Base-by-base conservation (phyloP, 1,139 yeast species). In the Fermentozyma sake region DNA sequence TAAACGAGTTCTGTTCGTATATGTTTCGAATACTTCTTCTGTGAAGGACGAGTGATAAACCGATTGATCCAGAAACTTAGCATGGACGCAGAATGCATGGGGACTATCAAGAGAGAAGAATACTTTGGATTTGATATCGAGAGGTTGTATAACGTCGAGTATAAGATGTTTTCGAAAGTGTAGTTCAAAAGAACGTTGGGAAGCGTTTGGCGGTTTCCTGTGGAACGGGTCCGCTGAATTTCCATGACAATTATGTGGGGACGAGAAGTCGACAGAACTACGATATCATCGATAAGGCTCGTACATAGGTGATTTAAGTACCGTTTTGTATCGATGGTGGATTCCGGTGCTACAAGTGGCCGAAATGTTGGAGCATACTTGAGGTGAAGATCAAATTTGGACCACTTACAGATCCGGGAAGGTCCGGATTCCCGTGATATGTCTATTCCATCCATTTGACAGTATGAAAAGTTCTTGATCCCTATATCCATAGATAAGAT, bases 391-490 rank as follows among this genome's bases (percentile, higher is more conserved):
- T 63, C 47, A 7, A 52, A 12, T 25, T 61, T 61, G 25, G 49
- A 45, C 71, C 71, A 64, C 11, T 38, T 32, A 10, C 34, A 17
- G 26, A 33, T 5, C 31, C 24, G 5, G 40, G 48, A 27, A 28
- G 31, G 13, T 20, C 23, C 4, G 32, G 28, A 23, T 6, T 18
- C 17, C 10, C 6, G 14, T 10, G 14, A 16, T 17, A 43, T 32
- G 29, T 49, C 34, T 20, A 43, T 29, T 4, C 33, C 31, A 17
- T 32, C 26, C 9, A 52, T 36, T 26, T 49, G 48, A 41, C 71
- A 64, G 36, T 54, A 63, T 3, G 68, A 53, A 32, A 65, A 61
- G 42, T 65, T 63, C 42, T 63, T 64, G 30, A 64, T 42, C 5
- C 72, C 72, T 9, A 65, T 50, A 35, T 65, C 72, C 8, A 65